Percentiles rank a stretch among this genome's conserved stretches.
These are phyloP conservation scores for Anisogramma anomala DNA, from an alignment of 2,329 filamentous ascomycete species.

Conservation along the genomic window DNA sequence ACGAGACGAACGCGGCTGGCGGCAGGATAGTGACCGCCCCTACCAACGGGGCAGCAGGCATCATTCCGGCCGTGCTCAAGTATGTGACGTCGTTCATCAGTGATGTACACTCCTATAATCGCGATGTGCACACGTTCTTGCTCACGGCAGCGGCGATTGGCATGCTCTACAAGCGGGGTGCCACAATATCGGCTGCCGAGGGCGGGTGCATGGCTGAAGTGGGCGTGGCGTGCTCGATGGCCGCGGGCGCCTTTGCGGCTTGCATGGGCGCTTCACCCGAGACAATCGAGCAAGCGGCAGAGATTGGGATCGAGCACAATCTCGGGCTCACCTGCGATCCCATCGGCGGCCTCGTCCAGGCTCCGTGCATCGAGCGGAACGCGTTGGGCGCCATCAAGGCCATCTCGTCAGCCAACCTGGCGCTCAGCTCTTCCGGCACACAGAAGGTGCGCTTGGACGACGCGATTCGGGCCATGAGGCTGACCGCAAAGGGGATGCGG, in stretches of 20 bases:
- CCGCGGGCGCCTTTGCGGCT: constrained; percentile 37
- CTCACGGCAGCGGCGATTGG: constrained; percentile 38
- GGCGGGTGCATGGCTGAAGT: constrained; percentile 44
- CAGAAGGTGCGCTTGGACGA: constrained; percentile 39
- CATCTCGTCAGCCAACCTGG: constrained; percentile 38
- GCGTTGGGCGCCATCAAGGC: constrained; percentile 40
- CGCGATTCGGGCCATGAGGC: constrained; percentile 37
- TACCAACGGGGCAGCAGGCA: constrained; percentile 39
- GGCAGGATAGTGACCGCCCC: constrained; percentile 40
- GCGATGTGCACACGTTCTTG: constrained; percentile 37
- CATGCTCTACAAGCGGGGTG: constrained; percentile 42
- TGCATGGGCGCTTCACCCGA: constrained; percentile 40
- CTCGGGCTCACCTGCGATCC: constrained; percentile 39
- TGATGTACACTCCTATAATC: constrained; percentile 31
- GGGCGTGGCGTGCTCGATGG: constrained; percentile 41
- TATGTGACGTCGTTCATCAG: constrained; percentile 39
- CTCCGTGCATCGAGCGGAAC: constrained; percentile 40
- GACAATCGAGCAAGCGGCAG: constrained; percentile 38
- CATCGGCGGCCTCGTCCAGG: constrained; percentile 38
- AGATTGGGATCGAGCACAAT: constrained; percentile 43
- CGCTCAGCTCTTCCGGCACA: constrained; percentile 33
- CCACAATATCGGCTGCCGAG: constrained; percentile 39
- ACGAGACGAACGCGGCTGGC: constrained; percentile 40
- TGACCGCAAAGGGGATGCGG: constrained; percentile 39
- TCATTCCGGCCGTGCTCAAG: constrained; percentile 39